These are phyloP conservation scores for Lipomyces sp. DNA, from an alignment of 805 yeast species.

Conservation along the genomic window DNA sequence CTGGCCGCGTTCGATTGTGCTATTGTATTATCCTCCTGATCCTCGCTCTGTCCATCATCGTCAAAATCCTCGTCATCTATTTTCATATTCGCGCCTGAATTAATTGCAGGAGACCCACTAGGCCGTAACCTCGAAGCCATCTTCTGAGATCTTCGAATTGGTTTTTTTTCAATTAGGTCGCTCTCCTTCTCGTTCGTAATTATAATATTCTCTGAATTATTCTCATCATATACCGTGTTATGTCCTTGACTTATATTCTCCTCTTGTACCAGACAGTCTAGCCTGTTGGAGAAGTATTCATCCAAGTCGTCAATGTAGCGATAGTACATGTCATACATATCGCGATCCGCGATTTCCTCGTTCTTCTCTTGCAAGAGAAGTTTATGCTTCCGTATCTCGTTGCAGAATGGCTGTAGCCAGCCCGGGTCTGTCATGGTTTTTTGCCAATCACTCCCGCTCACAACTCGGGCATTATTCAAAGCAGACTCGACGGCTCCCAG, in stretches of 20 bases:
- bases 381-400: too few relatives aligned
- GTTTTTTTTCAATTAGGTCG: not conserved
- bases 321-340: too few relatives aligned
- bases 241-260: not conserved
- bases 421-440: too few relatives aligned
- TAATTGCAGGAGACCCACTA: slow-evolving; percentile 9
- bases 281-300: not conserved
- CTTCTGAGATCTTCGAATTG: slow-evolving; percentile 10
- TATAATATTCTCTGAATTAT: too few relatives aligned
- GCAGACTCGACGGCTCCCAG: too few relatives aligned
- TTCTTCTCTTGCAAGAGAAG: too few relatives aligned
- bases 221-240: not conserved
- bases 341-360: too few relatives aligned
- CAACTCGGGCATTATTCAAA: too few relatives aligned
- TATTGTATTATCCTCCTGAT: not conserved
- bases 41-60: not conserved
- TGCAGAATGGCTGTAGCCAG: too few relatives aligned
- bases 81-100: not conserved
- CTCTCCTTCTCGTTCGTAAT: slow-evolving; percentile 20
- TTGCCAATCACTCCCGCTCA: too few relatives aligned
- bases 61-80: slow-evolving; percentile 14
- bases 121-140: slow-evolving; percentile 17
- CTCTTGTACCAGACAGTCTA: too few relatives aligned
- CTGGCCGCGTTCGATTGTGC: too few relatives aligned
- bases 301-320: not conserved